Evolutionary conservation across 2,329 filamentous ascomycete genomes (phyloP).

Genomic region (Arthroderma uncinatum): DNA sequence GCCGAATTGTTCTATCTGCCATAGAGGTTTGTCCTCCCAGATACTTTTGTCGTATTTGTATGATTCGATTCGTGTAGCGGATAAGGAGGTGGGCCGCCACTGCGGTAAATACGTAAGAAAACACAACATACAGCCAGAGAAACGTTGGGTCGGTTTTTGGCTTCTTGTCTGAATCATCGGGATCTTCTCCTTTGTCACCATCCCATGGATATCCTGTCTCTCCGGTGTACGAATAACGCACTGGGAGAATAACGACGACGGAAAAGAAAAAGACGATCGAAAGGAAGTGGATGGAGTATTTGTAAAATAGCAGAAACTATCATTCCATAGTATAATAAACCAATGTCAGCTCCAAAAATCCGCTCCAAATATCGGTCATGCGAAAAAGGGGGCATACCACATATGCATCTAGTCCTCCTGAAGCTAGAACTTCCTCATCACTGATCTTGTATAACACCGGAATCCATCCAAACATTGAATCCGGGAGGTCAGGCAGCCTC

Average conservation of each 20-base stretch:
- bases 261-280: slow-evolving; percentile 71
- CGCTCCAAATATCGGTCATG: not conserved
- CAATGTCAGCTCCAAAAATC: not conserved
- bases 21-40: slow-evolving; percentile 89
- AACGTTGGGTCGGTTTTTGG: slow-evolving; percentile 42
- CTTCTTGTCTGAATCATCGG: slow-evolving; percentile 23
- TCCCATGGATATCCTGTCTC: slow-evolving; percentile 26
- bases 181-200: slow-evolving; percentile 29
- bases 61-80: slow-evolving; percentile 71
- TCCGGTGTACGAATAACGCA: slow-evolving; percentile 60
- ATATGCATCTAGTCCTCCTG: slow-evolving; percentile 87
- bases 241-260: slow-evolving; percentile 66
- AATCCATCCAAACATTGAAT: slow-evolving; percentile 88
- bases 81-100: slow-evolving; percentile 75
- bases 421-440: slow-evolving; percentile 79
- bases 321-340: not conserved
- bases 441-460: slow-evolving; percentile 70
- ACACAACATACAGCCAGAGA: slow-evolving; percentile 87
- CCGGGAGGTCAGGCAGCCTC: slow-evolving; percentile 64
- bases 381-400: slow-evolving; percentile 46
- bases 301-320: slow-evolving; percentile 85
- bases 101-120: slow-evolving; percentile 82
- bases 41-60: slow-evolving; percentile 77
- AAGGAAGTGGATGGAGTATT: slow-evolving; percentile 82
- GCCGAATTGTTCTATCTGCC: slow-evolving; percentile 82